Evolutionary conservation across 192 early-diverging fungal genomes (phyloP), one percentile per base, ranked within the genome.

Genomic region (Mortierella claussenii): DNA sequence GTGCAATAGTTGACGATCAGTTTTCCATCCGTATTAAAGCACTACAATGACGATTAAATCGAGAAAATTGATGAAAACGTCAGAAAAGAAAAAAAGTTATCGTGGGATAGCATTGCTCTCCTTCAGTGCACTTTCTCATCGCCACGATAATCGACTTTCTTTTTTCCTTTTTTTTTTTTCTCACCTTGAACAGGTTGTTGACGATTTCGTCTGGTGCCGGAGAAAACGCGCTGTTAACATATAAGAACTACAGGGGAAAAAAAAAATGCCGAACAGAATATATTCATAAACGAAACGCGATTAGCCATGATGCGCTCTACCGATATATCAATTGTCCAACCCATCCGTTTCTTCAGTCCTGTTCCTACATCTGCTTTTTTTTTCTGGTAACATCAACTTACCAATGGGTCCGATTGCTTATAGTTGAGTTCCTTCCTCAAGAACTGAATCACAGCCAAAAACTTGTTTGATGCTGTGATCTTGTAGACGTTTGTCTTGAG

Each of bases 1-100:
- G 90, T 92, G n/a, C 92, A 93, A 76, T 97, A 97, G 81, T 97
- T 95, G 31, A 97, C 86, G 40, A 94, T 93, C 28, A 97, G 80
- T 60, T 91, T 89, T 21, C 89, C 89, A 32, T 94, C 91, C 21
- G 91, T 86, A 21, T 85, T 87, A 74, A 96, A 97, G 65, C 94
- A 95, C 87, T 95, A 78, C 31, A 24, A 24, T 8, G 9, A 13
- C 21, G n/a, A 46, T 5, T 24, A 3, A 20, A 45, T n/a, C n/a
- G n/a, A n/a, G n/a, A n/a, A n/a, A n/a, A n/a, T n/a, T n/a, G n/a
- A n/a, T n/a, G n/a, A n/a, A n/a, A n/a, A n/a, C n/a, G n/a, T n/a
- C n/a, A n/a, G n/a, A n/a, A n/a, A n/a, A n/a, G n/a, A n/a, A n/a
- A n/a, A n/a, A n/a, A n/a, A n/a, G n/a, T n/a, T n/a, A n/a, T n/a